A percentile compares a stretch with the other conserved stretches of the same genome.
These are phyloP conservation scores for Annulohypoxylon truncatum DNA, from an alignment of 2,329 filamentous ascomycete species.

Conservation along the genomic window DNA sequence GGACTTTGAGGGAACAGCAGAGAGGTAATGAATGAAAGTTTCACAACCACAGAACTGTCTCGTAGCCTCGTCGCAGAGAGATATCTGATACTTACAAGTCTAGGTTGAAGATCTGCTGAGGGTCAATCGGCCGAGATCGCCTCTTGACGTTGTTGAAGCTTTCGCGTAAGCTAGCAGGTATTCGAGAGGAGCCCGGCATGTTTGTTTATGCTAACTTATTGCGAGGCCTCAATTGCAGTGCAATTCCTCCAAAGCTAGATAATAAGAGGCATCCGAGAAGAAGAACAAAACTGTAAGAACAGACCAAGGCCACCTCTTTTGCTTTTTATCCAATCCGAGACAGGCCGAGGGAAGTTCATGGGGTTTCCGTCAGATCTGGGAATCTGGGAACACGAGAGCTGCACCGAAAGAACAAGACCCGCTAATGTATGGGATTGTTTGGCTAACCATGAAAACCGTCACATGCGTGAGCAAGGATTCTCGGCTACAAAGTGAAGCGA, in stretches of 20 bases:
- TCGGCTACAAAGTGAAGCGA: constrained; percentile 32
- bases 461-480: constrained; percentile 37
- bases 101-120: constrained; percentile 71
- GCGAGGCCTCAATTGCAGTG: constrained; percentile 28
- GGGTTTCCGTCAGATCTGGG: constrained; percentile 15
- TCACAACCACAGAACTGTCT: constrained; percentile 5
- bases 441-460: constrained; percentile 11
- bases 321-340: constrained; percentile 28
- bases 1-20: constrained; percentile 1
- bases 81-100: constrained; percentile 69
- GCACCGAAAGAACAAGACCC: constrained; percentile 18
- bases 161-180: constrained; percentile 77
- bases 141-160: constrained; percentile 72
- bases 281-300: background rate
- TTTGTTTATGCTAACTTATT: constrained; percentile 27
- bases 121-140: constrained; percentile 65
- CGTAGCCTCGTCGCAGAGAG: background rate
- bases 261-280: background rate
- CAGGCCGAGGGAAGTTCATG: background rate
- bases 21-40: background rate
- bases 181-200: constrained; percentile 75
- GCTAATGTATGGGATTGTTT: background rate
- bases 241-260: background rate
- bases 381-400: constrained; percentile 20
- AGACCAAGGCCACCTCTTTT: background rate